Evolutionary conservation across 192 early-diverging fungal genomes (phyloP).

Genomic region (Pecoramyces ruminantium): DNA sequence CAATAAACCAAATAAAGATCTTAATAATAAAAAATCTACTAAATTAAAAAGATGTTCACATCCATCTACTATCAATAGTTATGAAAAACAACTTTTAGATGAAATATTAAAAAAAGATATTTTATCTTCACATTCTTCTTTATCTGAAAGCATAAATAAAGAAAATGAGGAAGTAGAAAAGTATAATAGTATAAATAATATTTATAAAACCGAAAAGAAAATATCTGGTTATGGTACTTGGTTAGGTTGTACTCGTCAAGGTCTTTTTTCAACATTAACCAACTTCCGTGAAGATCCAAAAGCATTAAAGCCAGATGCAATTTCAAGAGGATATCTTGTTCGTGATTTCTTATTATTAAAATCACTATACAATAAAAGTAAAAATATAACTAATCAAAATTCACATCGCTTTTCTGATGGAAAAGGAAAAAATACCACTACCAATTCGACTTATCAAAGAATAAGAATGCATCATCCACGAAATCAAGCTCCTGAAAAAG

Average conservation of each 20-base stretch:
- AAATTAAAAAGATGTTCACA: neutral
- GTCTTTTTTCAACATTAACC: neutral
- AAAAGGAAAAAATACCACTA: neutral
- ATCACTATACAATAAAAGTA: neutral
- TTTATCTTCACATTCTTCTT: neutral
- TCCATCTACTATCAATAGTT: neutral
- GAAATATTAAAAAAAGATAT: neutral
- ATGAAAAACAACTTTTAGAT: neutral
- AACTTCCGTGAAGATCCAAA: neutral
- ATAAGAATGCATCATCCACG: neutral
- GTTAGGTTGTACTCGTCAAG: neutral
- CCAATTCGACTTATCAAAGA: neutral
- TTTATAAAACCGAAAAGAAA: neutral
- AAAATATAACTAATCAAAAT: neutral
- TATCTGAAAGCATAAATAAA: neutral
- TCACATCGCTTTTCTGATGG: too few species aligned
- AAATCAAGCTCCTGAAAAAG: neutral
- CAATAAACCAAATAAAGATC: neutral
- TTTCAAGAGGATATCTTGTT: neutral
- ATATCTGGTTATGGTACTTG: neutral
- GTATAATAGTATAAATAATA: neutral
- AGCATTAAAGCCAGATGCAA: neutral
- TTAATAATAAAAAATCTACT: neutral
- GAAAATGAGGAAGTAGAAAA: neutral
- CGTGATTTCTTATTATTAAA: neutral